Evolutionary conservation across 164 flowering plant genomes (phyloP).

Genomic region (Annona squamosa): DNA sequence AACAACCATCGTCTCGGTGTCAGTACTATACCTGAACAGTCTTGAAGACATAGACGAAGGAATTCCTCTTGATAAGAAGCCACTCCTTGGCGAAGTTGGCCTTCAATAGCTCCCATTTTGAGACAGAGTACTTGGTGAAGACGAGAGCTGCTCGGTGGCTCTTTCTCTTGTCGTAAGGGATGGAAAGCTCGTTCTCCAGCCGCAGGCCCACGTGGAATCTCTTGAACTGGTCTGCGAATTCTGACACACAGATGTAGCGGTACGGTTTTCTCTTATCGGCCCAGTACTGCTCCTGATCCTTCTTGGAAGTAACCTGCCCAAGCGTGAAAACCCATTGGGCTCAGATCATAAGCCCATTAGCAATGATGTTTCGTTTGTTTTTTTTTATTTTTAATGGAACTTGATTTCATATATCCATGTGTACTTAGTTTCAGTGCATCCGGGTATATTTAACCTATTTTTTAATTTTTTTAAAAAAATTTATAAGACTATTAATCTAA

Average conservation of each 20-base stretch:
- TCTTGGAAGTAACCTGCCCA: conserved; percentile 75
- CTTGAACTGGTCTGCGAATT: conserved; percentile 63
- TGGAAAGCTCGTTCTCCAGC: conserved; percentile 59
- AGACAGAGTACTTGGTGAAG: conserved; percentile 48
- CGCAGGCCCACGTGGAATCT: conserved; percentile 65
- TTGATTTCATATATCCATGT: too few species aligned
- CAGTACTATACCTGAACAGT: conserved; percentile 27
- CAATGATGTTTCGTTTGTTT: too few species aligned
- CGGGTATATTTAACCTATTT: too few species aligned
- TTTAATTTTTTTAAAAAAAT: too few species aligned
- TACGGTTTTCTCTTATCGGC: conserved; percentile 56
- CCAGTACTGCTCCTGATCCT: conserved; percentile 97
- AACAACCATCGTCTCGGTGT: neutral
- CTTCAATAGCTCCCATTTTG: conserved; percentile 57
- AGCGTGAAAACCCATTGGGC: neutral
- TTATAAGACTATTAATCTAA: too few species aligned
- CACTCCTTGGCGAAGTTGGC: conserved; percentile 75
- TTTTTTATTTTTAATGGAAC: too few species aligned
- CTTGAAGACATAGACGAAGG: conserved; percentile 83
- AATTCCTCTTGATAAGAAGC: conserved; percentile 67
- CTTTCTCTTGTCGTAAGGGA: conserved; percentile 47
- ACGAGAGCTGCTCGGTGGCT: conserved; percentile 79
- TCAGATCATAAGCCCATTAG: too few species aligned
- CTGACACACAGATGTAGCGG: conserved; percentile 60
- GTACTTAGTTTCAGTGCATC: too few species aligned